Conservation (phyloP, 805 yeast species). For the Nakazawaea holstii region DNA sequence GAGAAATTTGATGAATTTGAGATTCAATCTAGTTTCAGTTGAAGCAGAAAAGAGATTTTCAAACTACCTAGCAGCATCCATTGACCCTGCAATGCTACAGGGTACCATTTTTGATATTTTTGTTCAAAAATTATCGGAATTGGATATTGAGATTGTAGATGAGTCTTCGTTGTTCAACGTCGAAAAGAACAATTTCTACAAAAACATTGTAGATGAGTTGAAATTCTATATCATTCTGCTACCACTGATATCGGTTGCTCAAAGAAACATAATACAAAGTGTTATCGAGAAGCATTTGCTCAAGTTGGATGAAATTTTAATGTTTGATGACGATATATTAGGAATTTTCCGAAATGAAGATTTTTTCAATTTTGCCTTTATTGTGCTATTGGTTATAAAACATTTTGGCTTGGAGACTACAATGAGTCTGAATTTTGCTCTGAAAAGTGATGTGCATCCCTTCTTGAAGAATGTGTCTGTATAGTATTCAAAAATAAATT, state of each 20-base stretch:
- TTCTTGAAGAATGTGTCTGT: not conserved
- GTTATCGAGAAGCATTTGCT: not conserved
- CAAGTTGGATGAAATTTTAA: not conserved
- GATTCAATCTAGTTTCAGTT: conserved; percentile 24
- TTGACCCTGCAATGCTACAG: not conserved
- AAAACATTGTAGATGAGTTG: conserved; percentile 34
- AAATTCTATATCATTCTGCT: not conserved
- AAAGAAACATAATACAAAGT: not conserved
- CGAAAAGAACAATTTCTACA: conserved; percentile 66
- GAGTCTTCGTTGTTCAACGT: conserved; percentile 46
- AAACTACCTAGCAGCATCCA: conserved; percentile 7
- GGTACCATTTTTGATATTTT: conserved; percentile 7
- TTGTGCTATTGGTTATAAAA: conserved; percentile 1
- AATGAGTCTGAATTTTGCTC: not conserved
- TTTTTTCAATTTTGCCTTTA: conserved; percentile 3
- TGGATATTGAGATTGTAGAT: conserved; percentile 6
- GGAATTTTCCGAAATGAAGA: conserved; percentile 8
- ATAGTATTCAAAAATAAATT: not conserved
- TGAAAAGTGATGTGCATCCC: not conserved
- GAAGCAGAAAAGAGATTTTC: conserved; percentile 24
- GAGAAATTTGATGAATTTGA: conserved; percentile 19
- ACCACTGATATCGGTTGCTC: not conserved
- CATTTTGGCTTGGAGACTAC: not conserved
- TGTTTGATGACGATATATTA: not conserved
- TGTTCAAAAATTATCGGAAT: conserved; percentile 1